Base-by-base conservation (phyloP, 306 rosid species). In the Urtica urens region DNA sequence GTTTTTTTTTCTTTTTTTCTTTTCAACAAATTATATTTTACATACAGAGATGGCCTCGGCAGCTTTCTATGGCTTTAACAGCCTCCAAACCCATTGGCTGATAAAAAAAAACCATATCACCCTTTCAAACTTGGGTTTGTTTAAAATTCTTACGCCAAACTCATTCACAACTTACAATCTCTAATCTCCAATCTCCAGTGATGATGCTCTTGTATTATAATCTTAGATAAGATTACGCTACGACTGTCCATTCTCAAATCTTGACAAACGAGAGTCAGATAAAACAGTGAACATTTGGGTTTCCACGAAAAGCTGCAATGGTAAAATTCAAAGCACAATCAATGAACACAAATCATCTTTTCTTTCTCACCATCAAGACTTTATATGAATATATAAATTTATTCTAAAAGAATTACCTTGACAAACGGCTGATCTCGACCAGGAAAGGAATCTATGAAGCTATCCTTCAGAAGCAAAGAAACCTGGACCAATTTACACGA, bases 401-500 rank as follows among this genome's bases (percentile, higher is more conserved):
- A 43, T 34, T 7, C 16, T 14, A 28, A 15, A 29, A 39, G 21
- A 25, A 17, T 31, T 78, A 85, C 99, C 94, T 90, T 90, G 46
- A 90, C 59, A 74, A 85, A 90, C 43, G 87, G 78, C 57, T 63
- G 85, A 68, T 90, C 99, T 73, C 69, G 73, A 51, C 12, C 48
- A 57, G 94, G 70, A 79, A 82, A 90, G 49, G 99, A 90, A 66
- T 77, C 92, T 30, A 90, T 75, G 70, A 79, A 90, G 73, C 85
- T 90, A 44, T 90, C 99, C 67, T 85, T 90, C 45, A 90, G 87
- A 71, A 90, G 99, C 66, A 90, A 69, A 55, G 94, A 90, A 74
- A 90, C 96, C 99, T 90, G 85, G 64, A 76, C 70, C 53, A 6
- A 47, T 17, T 24, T 57, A 33, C 42, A 23, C 39, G 55, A 46